These are phyloP conservation scores for Curvularia hawaiiensis DNA, from an alignment of 2,329 filamentous ascomycete species.

Conservation along the genomic window DNA sequence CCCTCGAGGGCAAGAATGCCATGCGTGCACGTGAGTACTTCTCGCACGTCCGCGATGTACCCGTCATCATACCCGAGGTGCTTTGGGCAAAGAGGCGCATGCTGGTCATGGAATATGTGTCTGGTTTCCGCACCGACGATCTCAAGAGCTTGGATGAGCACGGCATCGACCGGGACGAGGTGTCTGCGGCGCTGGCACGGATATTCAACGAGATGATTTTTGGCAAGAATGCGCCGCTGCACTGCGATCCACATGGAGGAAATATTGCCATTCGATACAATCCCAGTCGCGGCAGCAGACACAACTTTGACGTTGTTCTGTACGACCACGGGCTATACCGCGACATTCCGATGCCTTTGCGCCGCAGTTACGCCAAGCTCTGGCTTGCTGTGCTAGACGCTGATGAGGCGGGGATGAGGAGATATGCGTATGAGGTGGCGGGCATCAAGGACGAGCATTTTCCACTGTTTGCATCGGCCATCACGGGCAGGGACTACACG, in stretches of 20 bases:
- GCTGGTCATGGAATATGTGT: slow-evolving; percentile 92
- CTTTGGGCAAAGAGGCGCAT: slow-evolving; percentile 89
- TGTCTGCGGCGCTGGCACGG: slow-evolving; percentile 84
- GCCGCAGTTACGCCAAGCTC: slow-evolving; percentile 90
- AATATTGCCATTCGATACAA: slow-evolving; percentile 93
- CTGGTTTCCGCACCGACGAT: slow-evolving; percentile 86
- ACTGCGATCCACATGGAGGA: slow-evolving; percentile 96
- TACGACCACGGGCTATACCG: slow-evolving; percentile 98
- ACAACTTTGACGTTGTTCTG: slow-evolving; percentile 91
- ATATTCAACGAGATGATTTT: slow-evolving; percentile 99
- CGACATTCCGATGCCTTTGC: slow-evolving; percentile 78
- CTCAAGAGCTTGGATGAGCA: slow-evolving; percentile 83
- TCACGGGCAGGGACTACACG: slow-evolving; percentile 89
- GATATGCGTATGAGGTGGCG: slow-evolving; percentile 86
- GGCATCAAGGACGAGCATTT: slow-evolving; percentile 90
- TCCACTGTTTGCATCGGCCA: slow-evolving; percentile 92
- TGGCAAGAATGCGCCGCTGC: slow-evolving; percentile 81
- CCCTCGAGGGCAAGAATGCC: slow-evolving; percentile 84
- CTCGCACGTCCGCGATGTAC: slow-evolving; percentile 71
- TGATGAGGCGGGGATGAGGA: slow-evolving; percentile 83
- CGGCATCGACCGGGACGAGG: slow-evolving; percentile 91
- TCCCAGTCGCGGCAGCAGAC: slow-evolving; percentile 58
- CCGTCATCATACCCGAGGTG: slow-evolving; percentile 86
- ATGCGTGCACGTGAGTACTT: slow-evolving; percentile 82
- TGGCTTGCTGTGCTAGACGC: slow-evolving; percentile 96